Percentiles rank a stretch among this genome's conserved stretches.
Evolutionary conservation across 768 basidiomycete species (phyloP).

Genomic region (Hemileccinum rubropunctum): DNA sequence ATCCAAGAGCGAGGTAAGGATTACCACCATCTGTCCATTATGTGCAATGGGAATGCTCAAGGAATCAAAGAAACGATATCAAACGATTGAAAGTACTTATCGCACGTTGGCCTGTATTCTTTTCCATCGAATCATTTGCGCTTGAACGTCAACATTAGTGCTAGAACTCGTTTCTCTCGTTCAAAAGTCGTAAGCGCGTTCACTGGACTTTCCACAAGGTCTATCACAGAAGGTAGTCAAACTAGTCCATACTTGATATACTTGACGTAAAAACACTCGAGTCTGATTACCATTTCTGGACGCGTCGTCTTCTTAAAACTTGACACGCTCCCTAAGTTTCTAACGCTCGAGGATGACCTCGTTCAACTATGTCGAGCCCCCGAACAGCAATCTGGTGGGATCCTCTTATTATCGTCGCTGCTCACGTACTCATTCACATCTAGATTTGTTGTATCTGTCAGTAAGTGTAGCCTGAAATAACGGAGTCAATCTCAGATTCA

Average conservation of each 20-base stretch:
- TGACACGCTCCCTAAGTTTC: slow-evolving; percentile 7
- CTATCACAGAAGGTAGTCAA: too few relatives aligned
- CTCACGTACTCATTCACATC: slow-evolving; percentile 1
- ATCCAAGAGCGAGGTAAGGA: too few relatives aligned
- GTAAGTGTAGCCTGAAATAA: slow-evolving; percentile 31
- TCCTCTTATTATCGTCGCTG: neutral
- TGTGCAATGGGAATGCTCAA: neutral
- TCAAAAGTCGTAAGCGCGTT: too few relatives aligned
- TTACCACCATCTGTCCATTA: too few relatives aligned
- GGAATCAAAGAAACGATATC: neutral
- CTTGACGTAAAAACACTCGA: slow-evolving; percentile 18
- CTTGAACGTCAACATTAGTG: too few relatives aligned
- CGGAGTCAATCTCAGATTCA: slow-evolving; percentile 7
- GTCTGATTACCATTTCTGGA: slow-evolving; percentile 17
- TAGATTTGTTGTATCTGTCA: slow-evolving; percentile 80
- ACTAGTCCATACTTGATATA: too few relatives aligned
- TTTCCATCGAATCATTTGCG: too few relatives aligned
- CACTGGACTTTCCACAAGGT: too few relatives aligned
- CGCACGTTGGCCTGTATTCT: neutral
- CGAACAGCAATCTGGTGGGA: slow-evolving; percentile 68
- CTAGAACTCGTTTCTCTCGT: too few relatives aligned
- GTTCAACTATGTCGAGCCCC: slow-evolving; percentile 54
- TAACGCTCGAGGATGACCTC: slow-evolving; percentile 22
- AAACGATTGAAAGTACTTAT: neutral
- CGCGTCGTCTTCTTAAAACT: neutral